Conservation (phyloP, 768 basidiomycete genomes). For the Trichaptum fuscoviolaceum region DNA sequence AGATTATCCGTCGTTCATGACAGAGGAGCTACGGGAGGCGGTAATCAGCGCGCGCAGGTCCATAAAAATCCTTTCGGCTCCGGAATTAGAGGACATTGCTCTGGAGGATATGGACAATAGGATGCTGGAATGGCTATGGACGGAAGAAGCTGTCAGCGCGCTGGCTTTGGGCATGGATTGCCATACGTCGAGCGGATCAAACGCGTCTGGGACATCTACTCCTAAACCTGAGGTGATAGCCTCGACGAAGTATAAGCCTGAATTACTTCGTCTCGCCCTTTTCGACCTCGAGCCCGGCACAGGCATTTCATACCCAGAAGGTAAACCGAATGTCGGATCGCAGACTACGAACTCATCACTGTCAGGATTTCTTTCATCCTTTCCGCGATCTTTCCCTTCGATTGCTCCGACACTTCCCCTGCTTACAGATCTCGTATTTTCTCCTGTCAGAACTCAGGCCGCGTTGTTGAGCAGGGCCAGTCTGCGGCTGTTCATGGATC, state of each 20-base stretch:
- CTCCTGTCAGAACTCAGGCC: conserved; percentile 57
- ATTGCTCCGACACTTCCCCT: conserved; percentile 60
- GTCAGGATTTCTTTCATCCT: conserved; percentile 45
- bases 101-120: conserved; percentile 24
- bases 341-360: conserved; percentile 28
- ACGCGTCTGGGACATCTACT: conserved; percentile 4
- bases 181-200: conserved; percentile 2
- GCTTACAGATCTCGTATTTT: conserved; percentile 58
- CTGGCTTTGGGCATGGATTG: conserved; percentile 31
- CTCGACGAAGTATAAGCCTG: conserved; percentile 24
- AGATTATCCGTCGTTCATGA: conserved; percentile 63
- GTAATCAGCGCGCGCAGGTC: conserved; percentile 68
- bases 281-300: conserved; percentile 68
- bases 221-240: conserved; percentile 6
- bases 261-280: conserved; percentile 41
- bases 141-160: conserved; percentile 41
- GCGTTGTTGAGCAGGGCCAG: conserved; percentile 61
- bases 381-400: conserved; percentile 55
- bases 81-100: conserved; percentile 59
- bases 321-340: conserved; percentile 19
- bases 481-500: conserved; percentile 59
- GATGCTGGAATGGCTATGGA: conserved; percentile 61
- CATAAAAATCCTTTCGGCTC: conserved; percentile 54
- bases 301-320: conserved; percentile 22
- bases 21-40: conserved; percentile 40